Base-by-base conservation (phyloP, 208 protist genomes). In the Entamoeba histolytica region DNA sequence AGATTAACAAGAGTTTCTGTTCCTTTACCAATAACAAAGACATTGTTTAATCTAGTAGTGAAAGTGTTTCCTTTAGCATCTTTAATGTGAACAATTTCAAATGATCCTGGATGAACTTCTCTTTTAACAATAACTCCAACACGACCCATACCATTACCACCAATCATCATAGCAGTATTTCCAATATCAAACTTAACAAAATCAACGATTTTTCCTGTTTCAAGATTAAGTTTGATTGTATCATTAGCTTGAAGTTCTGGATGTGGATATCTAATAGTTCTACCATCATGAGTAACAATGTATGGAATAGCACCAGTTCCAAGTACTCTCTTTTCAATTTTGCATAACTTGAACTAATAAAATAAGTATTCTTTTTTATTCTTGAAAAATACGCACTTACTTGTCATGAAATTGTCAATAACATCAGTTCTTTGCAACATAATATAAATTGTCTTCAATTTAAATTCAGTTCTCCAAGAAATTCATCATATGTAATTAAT, bases 261-360 rank as follows among this genome's bases (percentile, higher is more conserved):
- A 95, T 99, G 97, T 91, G 98, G 98, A 96, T 99, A 99, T 95
- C 98, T 97, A 95, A 99, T 98, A 95, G 98, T 99, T 96, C 99
- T 97, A 92, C 98, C 98, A 94, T 99, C 98, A 96, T 99, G 97
- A 73, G 98, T 99, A 92, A 97, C 96, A 94, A 99, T 94, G 95
- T 97, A 98, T 93, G 98, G 98, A 94, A 99, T 97, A 94, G 97
- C 97, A 52, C 97, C 96, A 50, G 97, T 95, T 61, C 97, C 98
- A 92, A 98, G 96, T 94, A 95, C 96, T 49, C 98, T 91, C 78
- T 96, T 97, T 91, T 94, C 96, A 52, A 99, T 98, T 95, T 98
- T 97, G 95, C 97, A 96, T 50, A 99, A 96, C 96, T 99, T 99
- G 97, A 97, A 98, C 28, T 73, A 73, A 44, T 44, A 44, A 44